Base-by-base conservation (phyloP, 177 flowering plant genomes). In the Tripterygium wilfordii region DNA sequence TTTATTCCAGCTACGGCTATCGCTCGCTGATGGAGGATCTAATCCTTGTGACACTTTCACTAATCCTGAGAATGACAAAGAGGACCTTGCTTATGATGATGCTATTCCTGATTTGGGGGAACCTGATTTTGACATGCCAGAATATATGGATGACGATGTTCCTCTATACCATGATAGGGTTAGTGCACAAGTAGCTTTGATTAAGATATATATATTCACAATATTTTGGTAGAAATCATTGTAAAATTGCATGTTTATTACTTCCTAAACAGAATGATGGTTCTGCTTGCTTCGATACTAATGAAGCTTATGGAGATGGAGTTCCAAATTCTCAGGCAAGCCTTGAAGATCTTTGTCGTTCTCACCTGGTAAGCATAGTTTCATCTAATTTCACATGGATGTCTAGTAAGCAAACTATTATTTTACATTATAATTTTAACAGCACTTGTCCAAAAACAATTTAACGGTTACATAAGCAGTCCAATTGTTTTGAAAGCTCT, bases 261-360 rank as follows among this genome's bases (percentile, higher is more conserved):
- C 57, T 54, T n/a, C n/a, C n/a, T 61, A 18, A 15, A 38, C 72
- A 78, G 86, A 58, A 63, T 50, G 75, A 60, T 42, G 68, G 44
- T 60, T 64, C 42, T 30, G 51, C 41, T 45, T 36, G 42, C 5
- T 56, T 61, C 58, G 72, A 65, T 40, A 18, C 25, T 10, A 51
- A 67, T 62, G 73, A 65, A 20, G 66, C 60, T 36, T 64, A 38
- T 49, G 68, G 42, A 15, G 45, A 33, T 36, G 82, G 68, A 50
- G 76, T 54, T 54, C 66, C 65, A 14, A 61, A 56, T 49, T 55
- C 72, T 63, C 74, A 78, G 36, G 67, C 75, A 54, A 86, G 44
- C 63, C 77, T 88, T 28, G 98, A 92, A 78, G 96, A 86, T 67
- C 89, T 92, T 29, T 92, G 98, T 48, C 85, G 88, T 18, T 80